Evolutionary conservation across 176 grass and related monocot genomes (phyloP).

Genomic region (Canna indica): DNA sequence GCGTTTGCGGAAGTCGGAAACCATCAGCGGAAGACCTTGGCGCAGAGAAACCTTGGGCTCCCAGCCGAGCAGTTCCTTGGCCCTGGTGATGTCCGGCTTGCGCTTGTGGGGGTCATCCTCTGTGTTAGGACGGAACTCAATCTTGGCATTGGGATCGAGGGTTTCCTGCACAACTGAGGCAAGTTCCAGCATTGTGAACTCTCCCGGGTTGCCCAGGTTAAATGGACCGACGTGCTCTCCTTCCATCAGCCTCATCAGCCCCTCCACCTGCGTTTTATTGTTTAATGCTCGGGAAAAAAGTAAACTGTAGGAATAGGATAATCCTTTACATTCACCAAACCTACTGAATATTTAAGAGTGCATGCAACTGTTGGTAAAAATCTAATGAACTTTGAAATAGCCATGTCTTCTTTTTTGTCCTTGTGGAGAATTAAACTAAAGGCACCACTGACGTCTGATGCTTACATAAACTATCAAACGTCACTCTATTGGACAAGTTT

Average conservation of each 20-base stretch:
- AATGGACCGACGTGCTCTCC: slow-evolving; percentile 66
- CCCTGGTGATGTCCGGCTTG: slow-evolving; percentile 70
- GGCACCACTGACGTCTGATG: too few relatives aligned
- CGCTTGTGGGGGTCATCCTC: slow-evolving; percentile 90
- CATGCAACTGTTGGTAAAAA: too few relatives aligned
- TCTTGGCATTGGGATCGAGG: slow-evolving; percentile 53
- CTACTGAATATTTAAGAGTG: neutral
- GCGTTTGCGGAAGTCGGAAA: slow-evolving; percentile 59
- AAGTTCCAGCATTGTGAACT: slow-evolving; percentile 90
- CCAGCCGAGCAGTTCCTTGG: slow-evolving; percentile 70
- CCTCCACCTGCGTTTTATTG: slow-evolving; percentile 60
- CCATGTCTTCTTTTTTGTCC: too few relatives aligned
- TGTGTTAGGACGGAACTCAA: slow-evolving; percentile 72
- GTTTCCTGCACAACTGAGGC: slow-evolving; percentile 91
- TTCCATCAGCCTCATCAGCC: slow-evolving; percentile 86
- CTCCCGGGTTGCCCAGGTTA: slow-evolving; percentile 82
- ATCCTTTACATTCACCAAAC: neutral
- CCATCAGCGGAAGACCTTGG: slow-evolving; percentile 69
- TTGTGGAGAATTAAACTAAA: too few relatives aligned
- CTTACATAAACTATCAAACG: too few relatives aligned
- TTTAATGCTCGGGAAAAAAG: too few relatives aligned
- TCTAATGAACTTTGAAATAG: too few relatives aligned
- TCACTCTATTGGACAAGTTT: too few relatives aligned
- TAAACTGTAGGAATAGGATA: neutral
- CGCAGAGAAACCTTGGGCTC: slow-evolving; percentile 59